Percentiles rank a stretch among this genome's conserved stretches.
phyloP scores from a whole-genome alignment of 495 filamentous ascomycete genomes.

The Penicillium canescens region DNA sequence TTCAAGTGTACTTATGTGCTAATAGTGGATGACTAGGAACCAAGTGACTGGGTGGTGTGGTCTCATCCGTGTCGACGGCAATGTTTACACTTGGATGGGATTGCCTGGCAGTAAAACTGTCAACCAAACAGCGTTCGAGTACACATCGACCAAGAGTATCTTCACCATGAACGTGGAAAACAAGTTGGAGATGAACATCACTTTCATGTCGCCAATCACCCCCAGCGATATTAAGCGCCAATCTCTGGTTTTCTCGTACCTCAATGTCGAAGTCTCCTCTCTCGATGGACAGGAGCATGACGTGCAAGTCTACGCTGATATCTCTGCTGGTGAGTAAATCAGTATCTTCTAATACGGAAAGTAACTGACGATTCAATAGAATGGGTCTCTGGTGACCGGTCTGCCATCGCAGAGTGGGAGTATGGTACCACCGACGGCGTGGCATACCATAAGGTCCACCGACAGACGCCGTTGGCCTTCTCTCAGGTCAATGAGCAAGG shows the following conservation, averaged over 20 bases:
- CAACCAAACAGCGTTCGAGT: slow-evolving; percentile 53
- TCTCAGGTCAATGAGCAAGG: slow-evolving; percentile 53
- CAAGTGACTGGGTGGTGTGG: slow-evolving; percentile 56
- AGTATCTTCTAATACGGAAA: neutral
- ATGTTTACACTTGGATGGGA: slow-evolving; percentile 60
- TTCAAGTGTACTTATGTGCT: neutral
- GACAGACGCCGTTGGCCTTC: slow-evolving; percentile 53
- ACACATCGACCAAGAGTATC: slow-evolving; percentile 59
- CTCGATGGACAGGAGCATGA: slow-evolving; percentile 53
- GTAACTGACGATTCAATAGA: slow-evolving; percentile 38
- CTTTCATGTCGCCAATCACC: slow-evolving; percentile 59
- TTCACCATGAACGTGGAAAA: slow-evolving; percentile 54
- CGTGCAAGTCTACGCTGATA: slow-evolving; percentile 61
- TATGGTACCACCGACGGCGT: slow-evolving; percentile 46
- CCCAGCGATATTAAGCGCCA: slow-evolving; percentile 56
- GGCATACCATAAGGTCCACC: slow-evolving; percentile 56
- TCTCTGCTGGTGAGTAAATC: slow-evolving; percentile 53
- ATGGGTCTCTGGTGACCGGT: slow-evolving; percentile 57
- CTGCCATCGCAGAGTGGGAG: slow-evolving; percentile 52
- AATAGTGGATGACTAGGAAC: slow-evolving; percentile 30
- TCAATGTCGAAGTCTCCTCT: slow-evolving; percentile 53
- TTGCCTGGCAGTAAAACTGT: slow-evolving; percentile 38
- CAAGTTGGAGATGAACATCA: slow-evolving; percentile 52
- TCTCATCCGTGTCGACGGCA: slow-evolving; percentile 56
- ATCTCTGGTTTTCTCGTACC: slow-evolving; percentile 57